A percentile compares a stretch with the other conserved stretches of the same genome.
These are phyloP conservation scores for Eutrema heterophyllum DNA, from an alignment of 345 rosid species.

Conservation along the genomic window DNA sequence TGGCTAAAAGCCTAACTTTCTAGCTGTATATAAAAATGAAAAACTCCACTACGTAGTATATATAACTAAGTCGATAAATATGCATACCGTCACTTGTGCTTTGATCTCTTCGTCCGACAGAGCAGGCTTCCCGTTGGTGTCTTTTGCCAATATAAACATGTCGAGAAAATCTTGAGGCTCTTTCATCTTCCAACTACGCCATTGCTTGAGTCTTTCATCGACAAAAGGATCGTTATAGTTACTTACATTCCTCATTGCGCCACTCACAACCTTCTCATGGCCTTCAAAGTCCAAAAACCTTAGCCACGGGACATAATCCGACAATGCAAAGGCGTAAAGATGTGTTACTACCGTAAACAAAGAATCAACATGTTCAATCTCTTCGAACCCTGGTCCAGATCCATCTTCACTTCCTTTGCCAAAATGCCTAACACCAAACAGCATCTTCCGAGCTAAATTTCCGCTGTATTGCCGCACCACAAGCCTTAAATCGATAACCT, in stretches of 20 bases:
- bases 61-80: not conserved
- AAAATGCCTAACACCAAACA: slow-evolving; percentile 40
- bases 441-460: slow-evolving; percentile 40
- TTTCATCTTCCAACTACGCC: slow-evolving; percentile 25
- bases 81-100: slow-evolving; percentile 39
- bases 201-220: slow-evolving; percentile 41
- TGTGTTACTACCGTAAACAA: slow-evolving; percentile 35
- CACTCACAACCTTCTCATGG: slow-evolving; percentile 37
- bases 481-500: slow-evolving; percentile 31
- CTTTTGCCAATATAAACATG: slow-evolving; percentile 29
- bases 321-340: slow-evolving; percentile 39
- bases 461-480: slow-evolving; percentile 38
- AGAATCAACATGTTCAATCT: slow-evolving; percentile 43
- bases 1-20: not conserved
- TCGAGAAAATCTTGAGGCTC: slow-evolving; percentile 45
- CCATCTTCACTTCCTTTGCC: slow-evolving; percentile 32
- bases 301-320: slow-evolving; percentile 47
- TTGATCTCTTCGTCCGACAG: slow-evolving; percentile 46
- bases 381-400: slow-evolving; percentile 45
- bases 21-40: not conserved
- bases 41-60: not conserved
- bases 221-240: slow-evolving; percentile 51
- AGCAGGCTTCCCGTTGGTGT: slow-evolving; percentile 29
- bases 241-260: slow-evolving; percentile 18
- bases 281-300: slow-evolving; percentile 49